phyloP scores from a whole-genome alignment of 2,329 filamentous ascomycete species.

The Phialemoniopsis sp. region DNA sequence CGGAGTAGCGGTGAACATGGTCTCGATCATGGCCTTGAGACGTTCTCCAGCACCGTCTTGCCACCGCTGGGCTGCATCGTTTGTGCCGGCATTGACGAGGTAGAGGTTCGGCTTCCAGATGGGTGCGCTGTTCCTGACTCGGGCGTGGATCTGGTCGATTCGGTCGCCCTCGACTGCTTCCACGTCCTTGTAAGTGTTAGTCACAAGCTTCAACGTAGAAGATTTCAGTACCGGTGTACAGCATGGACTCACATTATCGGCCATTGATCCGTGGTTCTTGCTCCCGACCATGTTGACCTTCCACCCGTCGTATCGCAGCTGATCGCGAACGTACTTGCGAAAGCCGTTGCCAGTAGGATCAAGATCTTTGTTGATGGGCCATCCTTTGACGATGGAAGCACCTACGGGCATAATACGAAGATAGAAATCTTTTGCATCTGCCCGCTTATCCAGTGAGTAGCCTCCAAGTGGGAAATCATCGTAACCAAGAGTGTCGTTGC shows the following conservation, averaged over 20 bases:
- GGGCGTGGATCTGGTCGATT: constrained; percentile 4
- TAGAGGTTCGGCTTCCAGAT: constrained; percentile 5
- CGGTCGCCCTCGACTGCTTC: constrained; percentile 6
- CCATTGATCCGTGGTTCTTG: constrained; percentile 10
- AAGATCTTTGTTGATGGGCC: too few species aligned
- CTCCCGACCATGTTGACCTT: constrained; percentile 15
- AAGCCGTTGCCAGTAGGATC: constrained; percentile 16
- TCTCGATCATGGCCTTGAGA: constrained; percentile 12
- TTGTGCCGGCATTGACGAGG: constrained; percentile 13
- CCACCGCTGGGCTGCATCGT: constrained; percentile 17
- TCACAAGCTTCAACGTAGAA: too few species aligned
- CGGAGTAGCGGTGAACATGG: constrained; percentile 12
- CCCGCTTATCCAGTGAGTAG: too few species aligned
- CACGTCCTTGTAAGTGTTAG: constrained; percentile 9
- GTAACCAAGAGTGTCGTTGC: too few species aligned
- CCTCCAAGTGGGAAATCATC: too few species aligned
- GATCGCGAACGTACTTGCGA: constrained; percentile 6
- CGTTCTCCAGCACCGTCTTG: too few species aligned
- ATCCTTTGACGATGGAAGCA: too few species aligned
- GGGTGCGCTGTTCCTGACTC: constrained; percentile 5
- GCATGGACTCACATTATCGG: too few species aligned
- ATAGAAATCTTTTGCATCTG: too few species aligned
- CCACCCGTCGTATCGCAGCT: constrained; percentile 5
- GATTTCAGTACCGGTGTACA: too few species aligned
- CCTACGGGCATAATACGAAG: too few species aligned